phyloP scores from a whole-genome alignment of 306 rosid genomes.

The Arachis hypogaea region DNA sequence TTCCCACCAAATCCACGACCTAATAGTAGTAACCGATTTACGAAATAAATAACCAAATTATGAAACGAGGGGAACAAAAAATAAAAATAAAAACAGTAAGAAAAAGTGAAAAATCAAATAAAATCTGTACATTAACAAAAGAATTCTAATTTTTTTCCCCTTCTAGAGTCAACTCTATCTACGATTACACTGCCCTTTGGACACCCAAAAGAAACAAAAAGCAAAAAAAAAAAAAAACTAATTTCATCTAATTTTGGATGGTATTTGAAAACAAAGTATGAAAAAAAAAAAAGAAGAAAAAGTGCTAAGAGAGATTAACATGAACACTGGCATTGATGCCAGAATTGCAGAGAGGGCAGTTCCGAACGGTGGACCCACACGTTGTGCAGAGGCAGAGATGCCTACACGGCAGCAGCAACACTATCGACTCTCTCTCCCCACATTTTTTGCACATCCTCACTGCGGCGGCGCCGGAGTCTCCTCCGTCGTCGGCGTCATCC shows the following conservation, averaged over 20 bases:
- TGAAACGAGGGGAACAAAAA: neutral
- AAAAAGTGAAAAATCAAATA: neutral
- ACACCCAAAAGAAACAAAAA: neutral
- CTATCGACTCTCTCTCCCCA: constrained; percentile 63
- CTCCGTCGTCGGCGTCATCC: neutral
- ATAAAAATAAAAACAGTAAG: neutral
- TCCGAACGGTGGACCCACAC: constrained; percentile 65
- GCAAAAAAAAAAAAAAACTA: neutral
- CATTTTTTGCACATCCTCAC: constrained; percentile 60
- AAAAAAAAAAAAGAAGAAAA: neutral
- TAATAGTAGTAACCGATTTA: neutral
- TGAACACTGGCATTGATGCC: constrained; percentile 67
- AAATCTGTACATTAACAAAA: constrained; percentile 28
- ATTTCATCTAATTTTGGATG: neutral
- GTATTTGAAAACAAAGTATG: neutral
- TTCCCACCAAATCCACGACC: neutral
- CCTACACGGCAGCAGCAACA: constrained; percentile 82
- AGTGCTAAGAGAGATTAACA: constrained; percentile 70
- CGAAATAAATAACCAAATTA: neutral
- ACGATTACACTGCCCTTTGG: constrained; percentile 16
- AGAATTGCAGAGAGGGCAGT: constrained; percentile 72
- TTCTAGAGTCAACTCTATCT: neutral
- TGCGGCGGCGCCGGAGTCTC: neutral
- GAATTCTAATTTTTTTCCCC: neutral
- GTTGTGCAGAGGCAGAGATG: constrained; percentile 75